Evolutionary conservation across 1,284 basidiomycete genomes (phyloP).

Genomic region (Cutaneotrichosporon dermatis): DNA sequence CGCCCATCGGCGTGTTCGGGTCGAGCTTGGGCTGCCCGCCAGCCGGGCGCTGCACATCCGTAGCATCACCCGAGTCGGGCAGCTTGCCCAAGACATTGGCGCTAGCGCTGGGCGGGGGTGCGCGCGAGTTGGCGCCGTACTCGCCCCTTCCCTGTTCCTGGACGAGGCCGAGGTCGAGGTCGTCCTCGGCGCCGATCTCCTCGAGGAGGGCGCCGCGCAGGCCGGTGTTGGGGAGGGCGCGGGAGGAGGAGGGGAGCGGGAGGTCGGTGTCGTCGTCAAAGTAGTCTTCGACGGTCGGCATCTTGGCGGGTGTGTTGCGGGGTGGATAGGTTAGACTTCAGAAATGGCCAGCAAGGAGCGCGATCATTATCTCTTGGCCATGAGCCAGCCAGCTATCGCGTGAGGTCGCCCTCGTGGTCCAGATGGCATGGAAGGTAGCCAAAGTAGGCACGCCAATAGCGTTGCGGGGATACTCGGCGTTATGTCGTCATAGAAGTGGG

Average conservation of each 20-base stretch:
- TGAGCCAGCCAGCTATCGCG: too few relatives aligned
- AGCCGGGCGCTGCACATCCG: too few relatives aligned
- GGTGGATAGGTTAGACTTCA: too few relatives aligned
- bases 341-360: too few relatives aligned
- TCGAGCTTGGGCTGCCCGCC: conserved; percentile 21
- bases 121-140: conserved; percentile 41
- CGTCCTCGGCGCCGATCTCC: conserved; percentile 54
- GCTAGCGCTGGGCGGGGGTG: conserved; percentile 25
- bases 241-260: conserved; percentile 51
- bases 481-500: conserved; percentile 1
- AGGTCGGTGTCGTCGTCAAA: conserved; percentile 89
- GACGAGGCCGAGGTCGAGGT: conserved; percentile 51
- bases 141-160: conserved; percentile 48
- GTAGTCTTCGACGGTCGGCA: conserved; percentile 49
- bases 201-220: conserved; percentile 68
- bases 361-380: too few relatives aligned
- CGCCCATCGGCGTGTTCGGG: conserved; percentile 48
- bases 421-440: too few relatives aligned
- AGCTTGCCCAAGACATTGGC: too few relatives aligned
- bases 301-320: conserved; percentile 16
- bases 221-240: conserved; percentile 63
- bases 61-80: too few relatives aligned
- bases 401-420: too few relatives aligned
- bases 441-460: too few relatives aligned
- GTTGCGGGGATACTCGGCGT: conserved; percentile 10